Conservation (phyloP, 2,329 filamentous ascomycete genomes). For the Talaromyces sp. region DNA sequence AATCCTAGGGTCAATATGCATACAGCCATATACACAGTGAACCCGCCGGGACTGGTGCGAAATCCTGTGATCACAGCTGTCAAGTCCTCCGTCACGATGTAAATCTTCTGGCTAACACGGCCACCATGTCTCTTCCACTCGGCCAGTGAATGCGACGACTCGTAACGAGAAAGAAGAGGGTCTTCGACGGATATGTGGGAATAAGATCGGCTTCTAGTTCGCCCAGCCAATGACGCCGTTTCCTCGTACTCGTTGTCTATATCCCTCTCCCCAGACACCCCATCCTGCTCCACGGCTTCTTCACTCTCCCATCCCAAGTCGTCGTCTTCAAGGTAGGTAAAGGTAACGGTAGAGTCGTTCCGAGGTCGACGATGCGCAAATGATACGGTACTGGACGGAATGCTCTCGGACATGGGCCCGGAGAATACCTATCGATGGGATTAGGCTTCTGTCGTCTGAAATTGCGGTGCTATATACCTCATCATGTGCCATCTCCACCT, state of each 20-base stretch:
- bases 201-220: constrained; percentile 29
- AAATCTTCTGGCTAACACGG: constrained; percentile 79
- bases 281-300: constrained; percentile 37
- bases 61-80: constrained; percentile 93
- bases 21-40: constrained; percentile 61
- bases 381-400: constrained; percentile 89
- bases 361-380: constrained; percentile 80
- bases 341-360: constrained; percentile 80
- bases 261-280: constrained; percentile 39
- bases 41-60: constrained; percentile 67
- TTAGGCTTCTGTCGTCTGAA: constrained; percentile 3
- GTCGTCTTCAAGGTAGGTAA: constrained; percentile 79
- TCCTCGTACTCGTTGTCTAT: constrained; percentile 36
- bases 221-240: constrained; percentile 16
- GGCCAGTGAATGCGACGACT: constrained; percentile 64
- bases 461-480: constrained; percentile 55
- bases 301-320: constrained; percentile 48
- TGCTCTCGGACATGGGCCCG: constrained; percentile 87
- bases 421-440: constrained; percentile 61
- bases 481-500: constrained; percentile 98
- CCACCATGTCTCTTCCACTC: constrained; percentile 58
- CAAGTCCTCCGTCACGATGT: constrained; percentile 88
- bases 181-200: constrained; percentile 45
- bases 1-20: constrained; percentile 71
- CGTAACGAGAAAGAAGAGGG: constrained; percentile 65